These are phyloP conservation scores for Candida incommunis DNA, from an alignment of 805 yeast species.

Conservation along the genomic window DNA sequence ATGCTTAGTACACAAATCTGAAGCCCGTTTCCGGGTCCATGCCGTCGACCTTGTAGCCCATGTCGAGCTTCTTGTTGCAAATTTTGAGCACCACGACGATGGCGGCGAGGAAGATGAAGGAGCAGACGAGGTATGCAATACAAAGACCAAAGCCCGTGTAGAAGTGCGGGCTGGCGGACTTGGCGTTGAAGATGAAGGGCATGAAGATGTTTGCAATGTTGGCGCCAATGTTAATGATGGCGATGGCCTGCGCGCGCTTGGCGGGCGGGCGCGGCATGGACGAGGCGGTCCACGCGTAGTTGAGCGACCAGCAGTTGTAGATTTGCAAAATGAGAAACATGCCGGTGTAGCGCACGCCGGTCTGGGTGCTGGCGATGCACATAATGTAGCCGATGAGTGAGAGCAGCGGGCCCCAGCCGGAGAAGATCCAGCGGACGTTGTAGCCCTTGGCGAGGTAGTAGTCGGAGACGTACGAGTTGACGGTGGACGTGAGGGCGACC, in stretches of 20 bases:
- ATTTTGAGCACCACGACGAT: constrained; percentile 7
- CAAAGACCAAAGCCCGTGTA: constrained; percentile 16
- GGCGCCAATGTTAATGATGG: constrained; percentile 40
- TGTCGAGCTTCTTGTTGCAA: constrained; percentile 12
- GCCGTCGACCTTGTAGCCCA: constrained; percentile 15
- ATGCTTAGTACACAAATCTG: constrained; percentile 11
- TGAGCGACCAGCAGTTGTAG: constrained; percentile 38
- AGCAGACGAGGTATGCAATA: constrained; percentile 8
- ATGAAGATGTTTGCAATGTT: constrained; percentile 26
- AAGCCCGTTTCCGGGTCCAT: constrained; percentile 16
- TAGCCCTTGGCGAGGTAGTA: constrained; percentile 29
- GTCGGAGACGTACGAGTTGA: constrained; percentile 21
- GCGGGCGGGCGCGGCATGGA: constrained; percentile 44
- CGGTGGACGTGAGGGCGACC: constrained; percentile 6
- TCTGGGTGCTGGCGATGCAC: constrained; percentile 35
- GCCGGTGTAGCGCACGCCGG: constrained; percentile 44
- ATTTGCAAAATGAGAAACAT: constrained; percentile 47
- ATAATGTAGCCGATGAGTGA: constrained; percentile 35
- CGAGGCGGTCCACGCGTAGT: constrained; percentile 42
- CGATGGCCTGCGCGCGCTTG: constrained; percentile 43
- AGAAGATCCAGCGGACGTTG: constrained; percentile 20
- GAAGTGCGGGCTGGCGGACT: constrained; percentile 13
- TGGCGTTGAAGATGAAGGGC: constrained; percentile 12
- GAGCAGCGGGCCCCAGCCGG: constrained; percentile 26
- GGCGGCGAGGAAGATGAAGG: constrained; percentile 8